Evolutionary conservation across 352 stramenopile species (phyloP).

Genomic region (Globisporangium okanoganense): DNA sequence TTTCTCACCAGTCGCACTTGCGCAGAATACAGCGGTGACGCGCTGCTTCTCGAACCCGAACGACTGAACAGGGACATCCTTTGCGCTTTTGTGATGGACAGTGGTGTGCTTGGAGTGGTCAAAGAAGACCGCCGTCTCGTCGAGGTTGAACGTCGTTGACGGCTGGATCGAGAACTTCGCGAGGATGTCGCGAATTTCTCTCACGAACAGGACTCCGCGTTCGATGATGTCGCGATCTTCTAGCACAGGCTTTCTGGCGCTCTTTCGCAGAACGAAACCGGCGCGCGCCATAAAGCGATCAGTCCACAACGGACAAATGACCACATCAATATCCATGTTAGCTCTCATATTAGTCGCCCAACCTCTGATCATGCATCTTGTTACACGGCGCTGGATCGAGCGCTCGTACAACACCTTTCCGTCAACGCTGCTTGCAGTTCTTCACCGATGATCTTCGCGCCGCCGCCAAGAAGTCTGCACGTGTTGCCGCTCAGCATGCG

Average conservation of each 20-base stretch:
- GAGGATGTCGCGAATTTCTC: background rate
- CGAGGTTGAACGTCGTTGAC: background rate
- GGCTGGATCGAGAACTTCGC: background rate
- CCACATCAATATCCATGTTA: background rate
- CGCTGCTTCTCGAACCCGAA: conserved; percentile 1
- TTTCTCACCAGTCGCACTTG: background rate
- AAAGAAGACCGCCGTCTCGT: conserved; percentile 1
- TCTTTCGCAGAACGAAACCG: background rate
- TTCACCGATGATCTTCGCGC: background rate
- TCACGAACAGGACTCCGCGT: background rate
- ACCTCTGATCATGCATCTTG: background rate
- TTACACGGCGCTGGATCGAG: background rate
- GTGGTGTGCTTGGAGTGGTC: background rate
- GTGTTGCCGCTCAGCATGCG: background rate
- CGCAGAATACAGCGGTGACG: background rate
- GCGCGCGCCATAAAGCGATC: background rate
- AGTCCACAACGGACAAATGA: background rate
- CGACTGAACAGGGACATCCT: conserved; percentile 1
- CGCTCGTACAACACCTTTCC: background rate
- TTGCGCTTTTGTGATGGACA: background rate
- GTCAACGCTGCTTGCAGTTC: background rate
- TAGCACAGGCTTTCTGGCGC: background rate
- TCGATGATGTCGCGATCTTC: background rate
- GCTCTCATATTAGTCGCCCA: background rate
- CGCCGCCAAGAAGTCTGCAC: background rate